A percentile compares a stretch with the other conserved stretches of the same genome.
These are phyloP conservation scores for Colletotrichum caudatum DNA, from an alignment of 2,329 filamentous ascomycete genomes.

Conservation along the genomic window DNA sequence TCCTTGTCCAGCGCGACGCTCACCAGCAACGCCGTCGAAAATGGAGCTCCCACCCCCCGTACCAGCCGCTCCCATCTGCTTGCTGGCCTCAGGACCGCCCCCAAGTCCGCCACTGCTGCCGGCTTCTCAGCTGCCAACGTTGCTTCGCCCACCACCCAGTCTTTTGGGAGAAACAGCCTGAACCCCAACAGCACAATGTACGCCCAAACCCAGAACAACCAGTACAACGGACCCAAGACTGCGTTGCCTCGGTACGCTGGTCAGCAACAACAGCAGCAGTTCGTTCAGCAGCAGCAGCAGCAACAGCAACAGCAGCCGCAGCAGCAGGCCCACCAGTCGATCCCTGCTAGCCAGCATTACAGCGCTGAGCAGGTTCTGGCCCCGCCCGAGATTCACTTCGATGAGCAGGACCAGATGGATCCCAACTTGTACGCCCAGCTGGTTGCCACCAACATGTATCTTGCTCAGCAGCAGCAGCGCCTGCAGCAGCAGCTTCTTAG, in stretches of 20 bases:
- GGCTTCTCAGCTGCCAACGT: slow-evolving; percentile 73
- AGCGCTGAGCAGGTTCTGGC: slow-evolving; percentile 85
- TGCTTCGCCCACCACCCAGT: slow-evolving; percentile 58
- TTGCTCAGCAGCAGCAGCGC: slow-evolving; percentile 94
- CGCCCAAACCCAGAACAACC: slow-evolving; percentile 56
- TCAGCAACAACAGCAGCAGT: slow-evolving; percentile 52
- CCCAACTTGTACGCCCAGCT: slow-evolving; percentile 89
- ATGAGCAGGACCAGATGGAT: slow-evolving; percentile 81
- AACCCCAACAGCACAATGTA: slow-evolving; percentile 60
- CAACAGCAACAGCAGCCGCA: slow-evolving; percentile 45
- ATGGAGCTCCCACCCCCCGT: slow-evolving; percentile 82
- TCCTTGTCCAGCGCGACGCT: slow-evolving; percentile 80
- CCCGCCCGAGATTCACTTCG: slow-evolving; percentile 82
- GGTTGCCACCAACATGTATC: slow-evolving; percentile 89
- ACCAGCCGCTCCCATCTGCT: slow-evolving; percentile 96
- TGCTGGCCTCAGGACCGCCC: slow-evolving; percentile 91
- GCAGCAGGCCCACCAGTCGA: slow-evolving; percentile 45
- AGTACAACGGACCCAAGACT: slow-evolving; percentile 67
- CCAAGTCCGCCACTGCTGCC: slow-evolving; percentile 82
- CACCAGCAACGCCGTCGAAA: slow-evolving; percentile 74
- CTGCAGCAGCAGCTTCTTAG: slow-evolving; percentile 92
- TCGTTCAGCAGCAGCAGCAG: slow-evolving; percentile 44
- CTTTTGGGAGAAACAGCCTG: slow-evolving; percentile 59
- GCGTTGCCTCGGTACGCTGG: slow-evolving; percentile 63
- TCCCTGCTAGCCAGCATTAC: slow-evolving; percentile 63